A percentile compares a stretch with the other conserved stretches of the same genome.
Evolutionary conservation across 73 alveolate genomes (phyloP).

Genomic region (Uronychia setigera): DNA sequence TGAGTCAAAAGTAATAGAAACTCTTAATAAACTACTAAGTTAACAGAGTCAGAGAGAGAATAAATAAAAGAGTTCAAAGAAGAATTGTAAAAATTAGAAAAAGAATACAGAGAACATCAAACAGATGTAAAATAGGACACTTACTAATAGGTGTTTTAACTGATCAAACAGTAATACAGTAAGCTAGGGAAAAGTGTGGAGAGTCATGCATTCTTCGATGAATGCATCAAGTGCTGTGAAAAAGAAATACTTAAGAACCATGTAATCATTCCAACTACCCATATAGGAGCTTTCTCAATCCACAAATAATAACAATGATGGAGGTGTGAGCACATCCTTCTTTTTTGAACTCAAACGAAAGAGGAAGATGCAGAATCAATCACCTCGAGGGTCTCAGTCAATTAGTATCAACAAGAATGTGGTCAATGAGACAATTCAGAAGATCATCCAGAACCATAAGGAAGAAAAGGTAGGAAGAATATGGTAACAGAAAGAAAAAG

Average conservation of each 20-base stretch:
- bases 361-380: neutral
- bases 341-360: neutral
- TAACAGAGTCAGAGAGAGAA: neutral
- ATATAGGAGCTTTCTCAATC: neutral
- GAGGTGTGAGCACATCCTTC: conserved; percentile 1
- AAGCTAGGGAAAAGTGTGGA: neutral
- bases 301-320: neutral
- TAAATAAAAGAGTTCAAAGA: neutral
- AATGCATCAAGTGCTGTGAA: neutral
- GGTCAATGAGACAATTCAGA: neutral
- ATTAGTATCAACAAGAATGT: neutral
- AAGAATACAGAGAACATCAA: neutral
- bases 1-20: neutral
- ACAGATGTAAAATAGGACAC: neutral
- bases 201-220: neutral
- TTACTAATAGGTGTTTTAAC: neutral
- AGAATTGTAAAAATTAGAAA: neutral
- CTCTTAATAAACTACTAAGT: neutral
- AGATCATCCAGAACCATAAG: neutral
- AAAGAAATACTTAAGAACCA: neutral
- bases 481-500: too few species aligned
- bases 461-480: too few species aligned
- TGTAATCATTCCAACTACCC: neutral
- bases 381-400: neutral
- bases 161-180: neutral